phyloP scores from a whole-genome alignment of 805 yeast species.

The Pichia pseudocactophila region DNA sequence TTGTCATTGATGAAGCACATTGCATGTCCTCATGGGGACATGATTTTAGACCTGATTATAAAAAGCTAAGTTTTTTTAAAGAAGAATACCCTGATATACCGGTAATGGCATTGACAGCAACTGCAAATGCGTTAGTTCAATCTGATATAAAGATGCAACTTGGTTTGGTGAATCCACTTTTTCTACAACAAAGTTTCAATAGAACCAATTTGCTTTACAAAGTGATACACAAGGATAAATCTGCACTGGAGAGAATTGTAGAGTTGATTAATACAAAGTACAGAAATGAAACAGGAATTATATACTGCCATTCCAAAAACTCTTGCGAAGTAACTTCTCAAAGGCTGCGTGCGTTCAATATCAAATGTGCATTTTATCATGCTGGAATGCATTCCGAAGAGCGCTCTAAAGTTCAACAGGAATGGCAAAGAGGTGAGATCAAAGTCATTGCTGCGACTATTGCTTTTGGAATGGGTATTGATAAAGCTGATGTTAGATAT shows the following conservation, averaged over 20 bases:
- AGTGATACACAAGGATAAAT: slow-evolving; percentile 56
- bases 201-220: slow-evolving; percentile 78
- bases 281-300: slow-evolving; percentile 65
- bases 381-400: slow-evolving; percentile 89
- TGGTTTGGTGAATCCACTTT: slow-evolving; percentile 48
- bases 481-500: slow-evolving; percentile 88
- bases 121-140: slow-evolving; percentile 87
- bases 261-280: slow-evolving; percentile 45
- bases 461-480: slow-evolving; percentile 99
- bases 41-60: slow-evolving; percentile 94
- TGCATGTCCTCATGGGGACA: slow-evolving; percentile 99
- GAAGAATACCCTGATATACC: slow-evolving; percentile 71
- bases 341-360: slow-evolving; percentile 48
- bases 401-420: slow-evolving; percentile 58
- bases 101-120: slow-evolving; percentile 92
- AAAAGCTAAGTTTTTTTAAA: slow-evolving; percentile 67
- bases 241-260: slow-evolving; percentile 48
- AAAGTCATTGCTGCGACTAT: slow-evolving; percentile 92
- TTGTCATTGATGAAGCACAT: slow-evolving; percentile 96
- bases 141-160: slow-evolving; percentile 79
- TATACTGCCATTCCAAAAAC: slow-evolving; percentile 85
- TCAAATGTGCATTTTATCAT: slow-evolving; percentile 73
- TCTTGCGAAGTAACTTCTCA: slow-evolving; percentile 78
- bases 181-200: slow-evolving; percentile 86
- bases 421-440: slow-evolving; percentile 69